Conservation (phyloP, 768 basidiomycete genomes). For the Auricularia sp. region DNA sequence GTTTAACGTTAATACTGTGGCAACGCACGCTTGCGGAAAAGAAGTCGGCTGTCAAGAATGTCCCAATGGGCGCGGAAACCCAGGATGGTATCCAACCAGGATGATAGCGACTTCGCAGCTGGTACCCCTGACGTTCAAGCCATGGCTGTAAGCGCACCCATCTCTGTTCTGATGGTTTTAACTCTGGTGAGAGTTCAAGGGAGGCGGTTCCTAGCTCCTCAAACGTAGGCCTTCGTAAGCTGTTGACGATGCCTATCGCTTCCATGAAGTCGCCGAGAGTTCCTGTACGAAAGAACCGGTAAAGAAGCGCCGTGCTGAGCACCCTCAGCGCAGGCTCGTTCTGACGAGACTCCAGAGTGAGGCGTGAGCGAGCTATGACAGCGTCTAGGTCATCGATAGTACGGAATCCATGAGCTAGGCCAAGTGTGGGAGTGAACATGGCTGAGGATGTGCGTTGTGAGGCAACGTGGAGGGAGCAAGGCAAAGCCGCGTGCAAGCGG, state of each 20-base stretch:
- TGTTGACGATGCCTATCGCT: neutral
- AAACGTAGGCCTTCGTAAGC: neutral
- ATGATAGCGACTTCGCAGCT: slow-evolving; percentile 9
- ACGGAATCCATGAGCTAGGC: too few species aligned
- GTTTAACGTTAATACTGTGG: too few species aligned
- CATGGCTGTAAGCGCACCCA: neutral
- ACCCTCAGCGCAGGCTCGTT: too few species aligned
- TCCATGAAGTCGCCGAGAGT: neutral
- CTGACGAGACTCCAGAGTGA: too few species aligned
- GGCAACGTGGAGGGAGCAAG: too few species aligned
- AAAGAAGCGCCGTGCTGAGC: neutral
- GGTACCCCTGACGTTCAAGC: slow-evolving; percentile 8
- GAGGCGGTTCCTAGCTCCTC: neutral
- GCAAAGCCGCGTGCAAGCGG: too few species aligned
- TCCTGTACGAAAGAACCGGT: neutral
- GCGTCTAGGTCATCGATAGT: too few species aligned
- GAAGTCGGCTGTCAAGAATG: neutral
- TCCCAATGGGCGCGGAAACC: neutral
- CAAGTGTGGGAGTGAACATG: too few species aligned
- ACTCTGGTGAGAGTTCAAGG: neutral
- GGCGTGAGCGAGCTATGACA: too few species aligned
- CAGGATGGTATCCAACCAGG: slow-evolving; percentile 14
- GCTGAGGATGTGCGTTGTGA: too few species aligned
- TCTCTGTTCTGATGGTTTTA: neutral
- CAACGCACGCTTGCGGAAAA: slow-evolving; percentile 2